Percentiles rank a stretch among this genome's conserved stretches.
Conservation (phyloP, 164 flowering plant genomes). For the Nelumbo lutea region DNA sequence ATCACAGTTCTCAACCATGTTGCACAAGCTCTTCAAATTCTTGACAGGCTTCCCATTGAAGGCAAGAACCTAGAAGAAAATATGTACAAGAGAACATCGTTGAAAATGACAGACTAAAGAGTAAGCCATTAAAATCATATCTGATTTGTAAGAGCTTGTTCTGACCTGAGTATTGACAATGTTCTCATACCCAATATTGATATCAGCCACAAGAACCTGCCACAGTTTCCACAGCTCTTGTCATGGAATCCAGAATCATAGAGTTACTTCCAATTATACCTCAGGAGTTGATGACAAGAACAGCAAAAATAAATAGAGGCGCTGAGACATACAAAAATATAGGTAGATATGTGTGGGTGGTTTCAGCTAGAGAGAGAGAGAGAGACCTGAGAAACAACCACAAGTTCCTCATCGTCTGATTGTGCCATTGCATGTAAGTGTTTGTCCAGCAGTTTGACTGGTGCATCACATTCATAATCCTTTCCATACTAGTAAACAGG, state of each 20-base stretch:
- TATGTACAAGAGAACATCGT: not conserved
- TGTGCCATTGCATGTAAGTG: conserved; percentile 72
- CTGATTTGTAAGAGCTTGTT: not conserved
- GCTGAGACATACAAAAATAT: too few species aligned
- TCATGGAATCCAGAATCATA: not conserved
- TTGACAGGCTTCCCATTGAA: conserved; percentile 80
- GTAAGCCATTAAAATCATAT: not conserved
- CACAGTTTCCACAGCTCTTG: conserved; percentile 3
- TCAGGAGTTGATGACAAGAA: too few species aligned
- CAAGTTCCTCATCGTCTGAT: conserved; percentile 77
- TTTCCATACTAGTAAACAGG: conserved; percentile 62
- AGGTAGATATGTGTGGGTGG: too few species aligned
- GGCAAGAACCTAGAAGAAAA: conserved; percentile 51
- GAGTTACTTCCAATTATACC: not conserved
- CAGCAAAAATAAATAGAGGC: too few species aligned
- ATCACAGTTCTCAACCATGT: conserved; percentile 69
- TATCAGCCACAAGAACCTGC: conserved; percentile 87
- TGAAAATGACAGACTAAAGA: not conserved
- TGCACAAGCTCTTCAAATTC: conserved; percentile 71
- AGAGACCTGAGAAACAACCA: conserved; percentile 84
- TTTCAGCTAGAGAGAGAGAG: not conserved
- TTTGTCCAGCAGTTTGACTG: conserved; percentile 88
- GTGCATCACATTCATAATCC: conserved; percentile 77
- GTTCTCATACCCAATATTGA: conserved; percentile 86
- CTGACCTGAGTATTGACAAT: conserved; percentile 88